Evolutionary conservation across 352 stramenopile genomes (phyloP).

Genomic region (Phytophthora nicotianae): DNA sequence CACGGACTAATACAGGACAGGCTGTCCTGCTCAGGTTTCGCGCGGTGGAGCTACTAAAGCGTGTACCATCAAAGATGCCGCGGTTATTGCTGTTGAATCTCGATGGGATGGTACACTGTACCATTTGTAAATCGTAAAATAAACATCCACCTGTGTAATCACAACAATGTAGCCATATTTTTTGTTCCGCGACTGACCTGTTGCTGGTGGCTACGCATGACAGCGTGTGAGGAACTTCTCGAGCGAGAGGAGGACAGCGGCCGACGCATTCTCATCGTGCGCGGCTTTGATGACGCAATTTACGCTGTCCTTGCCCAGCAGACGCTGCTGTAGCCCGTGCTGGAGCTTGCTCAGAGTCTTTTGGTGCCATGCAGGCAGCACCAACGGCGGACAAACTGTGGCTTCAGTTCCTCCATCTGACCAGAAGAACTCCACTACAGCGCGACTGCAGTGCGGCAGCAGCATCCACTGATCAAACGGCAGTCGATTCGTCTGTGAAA

Average conservation of each 20-base stretch:
- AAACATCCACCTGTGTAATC: slow-evolving; percentile 8
- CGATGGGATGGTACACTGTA: slow-evolving; percentile 10
- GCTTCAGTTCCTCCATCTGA: background rate
- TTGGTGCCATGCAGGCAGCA: slow-evolving; percentile 51
- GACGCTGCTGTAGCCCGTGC: slow-evolving; percentile 48
- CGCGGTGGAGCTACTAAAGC: background rate
- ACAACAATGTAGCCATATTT: slow-evolving; percentile 10
- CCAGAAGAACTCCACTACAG: slow-evolving; percentile 58
- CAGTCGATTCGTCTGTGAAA: slow-evolving; percentile 54
- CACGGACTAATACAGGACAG: background rate
- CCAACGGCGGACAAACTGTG: background rate
- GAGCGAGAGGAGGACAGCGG: slow-evolving; percentile 37
- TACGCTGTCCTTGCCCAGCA: slow-evolving; percentile 64
- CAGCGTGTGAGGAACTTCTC: slow-evolving; percentile 56
- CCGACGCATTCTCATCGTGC: slow-evolving; percentile 45
- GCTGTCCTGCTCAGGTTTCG: background rate
- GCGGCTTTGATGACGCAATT: slow-evolving; percentile 47
- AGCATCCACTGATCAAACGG: slow-evolving; percentile 53
- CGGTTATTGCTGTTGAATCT: slow-evolving; percentile 3
- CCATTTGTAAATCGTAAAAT: background rate
- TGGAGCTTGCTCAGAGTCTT: slow-evolving; percentile 52
- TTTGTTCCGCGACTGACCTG: background rate
- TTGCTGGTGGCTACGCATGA: slow-evolving; percentile 9
- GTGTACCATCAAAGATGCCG: slow-evolving; percentile 9
- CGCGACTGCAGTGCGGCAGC: slow-evolving; percentile 35